Evolutionary conservation across 1,284 basidiomycete species (phyloP).

Genomic region (Ceratobasidium sp.): DNA sequence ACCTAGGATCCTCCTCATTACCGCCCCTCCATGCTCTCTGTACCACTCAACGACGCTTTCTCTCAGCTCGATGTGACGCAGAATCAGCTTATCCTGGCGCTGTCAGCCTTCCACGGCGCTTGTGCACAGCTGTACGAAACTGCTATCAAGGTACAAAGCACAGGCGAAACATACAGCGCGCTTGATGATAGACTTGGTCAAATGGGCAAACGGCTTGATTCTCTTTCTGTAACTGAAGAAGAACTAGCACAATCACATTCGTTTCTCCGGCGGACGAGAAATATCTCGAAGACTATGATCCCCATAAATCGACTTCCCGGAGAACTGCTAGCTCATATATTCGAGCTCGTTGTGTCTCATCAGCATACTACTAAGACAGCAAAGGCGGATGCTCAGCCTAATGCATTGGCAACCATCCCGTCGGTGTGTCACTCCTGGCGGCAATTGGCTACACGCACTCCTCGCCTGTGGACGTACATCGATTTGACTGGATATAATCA

Average conservation of each 20-base stretch:
- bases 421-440: background rate
- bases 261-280: background rate
- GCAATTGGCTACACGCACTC: background rate
- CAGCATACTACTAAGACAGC: background rate
- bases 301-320: conserved; percentile 7
- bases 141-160: background rate
- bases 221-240: background rate
- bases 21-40: background rate
- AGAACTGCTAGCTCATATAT: background rate
- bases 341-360: background rate
- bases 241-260: background rate
- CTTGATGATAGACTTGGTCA: background rate
- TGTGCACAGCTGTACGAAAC: conserved; percentile 4
- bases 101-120: background rate
- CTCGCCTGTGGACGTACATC: background rate
- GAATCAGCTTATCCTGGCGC: background rate
- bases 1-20: too few species aligned
- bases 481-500: background rate
- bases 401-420: background rate
- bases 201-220: background rate
- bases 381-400: background rate
- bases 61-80: background rate
- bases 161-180: background rate
- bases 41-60: background rate
- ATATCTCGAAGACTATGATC: background rate